These are phyloP conservation scores for Backusella tuberculispora DNA, from an alignment of 192 early-diverging fungal species.

Conservation along the genomic window DNA sequence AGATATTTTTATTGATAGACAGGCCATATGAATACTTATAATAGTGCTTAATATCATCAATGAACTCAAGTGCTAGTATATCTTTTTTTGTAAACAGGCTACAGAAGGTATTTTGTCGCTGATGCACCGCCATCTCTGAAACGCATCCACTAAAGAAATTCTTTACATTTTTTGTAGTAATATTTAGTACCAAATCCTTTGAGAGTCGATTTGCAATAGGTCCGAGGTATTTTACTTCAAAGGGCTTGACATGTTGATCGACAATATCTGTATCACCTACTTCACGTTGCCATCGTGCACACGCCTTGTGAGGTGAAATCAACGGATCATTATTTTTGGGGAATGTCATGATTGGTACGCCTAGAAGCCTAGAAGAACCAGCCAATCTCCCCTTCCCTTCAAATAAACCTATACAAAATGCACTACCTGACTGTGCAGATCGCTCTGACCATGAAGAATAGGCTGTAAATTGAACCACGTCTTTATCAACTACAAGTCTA, in stretches of 20 bases:
- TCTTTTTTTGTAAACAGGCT: neutral
- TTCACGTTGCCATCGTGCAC: neutral
- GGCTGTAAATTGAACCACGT: neutral
- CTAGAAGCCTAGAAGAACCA: neutral
- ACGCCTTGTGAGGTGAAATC: neutral
- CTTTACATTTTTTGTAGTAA: neutral
- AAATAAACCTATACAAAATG: conserved; percentile 3
- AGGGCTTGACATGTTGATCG: neutral
- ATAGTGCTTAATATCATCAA: neutral
- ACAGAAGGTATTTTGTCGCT: neutral
- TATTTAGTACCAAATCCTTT: neutral
- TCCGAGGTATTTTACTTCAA: neutral
- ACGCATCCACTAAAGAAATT: neutral
- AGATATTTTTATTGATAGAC: neutral
- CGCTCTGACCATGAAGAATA: neutral
- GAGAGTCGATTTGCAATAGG: neutral
- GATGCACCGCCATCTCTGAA: neutral
- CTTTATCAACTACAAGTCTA: neutral
- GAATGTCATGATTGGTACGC: neutral
- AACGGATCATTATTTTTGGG: neutral
- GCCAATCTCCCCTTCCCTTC: neutral
- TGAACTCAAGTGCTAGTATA: neutral
- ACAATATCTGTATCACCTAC: conserved; percentile 1
- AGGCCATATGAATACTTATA: neutral
- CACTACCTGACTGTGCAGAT: conserved; percentile 2